Percentiles rank a stretch among this genome's conserved stretches.
These are phyloP conservation scores for Backusella sp. DNA, from an alignment of 192 early-diverging fungal species.

Conservation along the genomic window DNA sequence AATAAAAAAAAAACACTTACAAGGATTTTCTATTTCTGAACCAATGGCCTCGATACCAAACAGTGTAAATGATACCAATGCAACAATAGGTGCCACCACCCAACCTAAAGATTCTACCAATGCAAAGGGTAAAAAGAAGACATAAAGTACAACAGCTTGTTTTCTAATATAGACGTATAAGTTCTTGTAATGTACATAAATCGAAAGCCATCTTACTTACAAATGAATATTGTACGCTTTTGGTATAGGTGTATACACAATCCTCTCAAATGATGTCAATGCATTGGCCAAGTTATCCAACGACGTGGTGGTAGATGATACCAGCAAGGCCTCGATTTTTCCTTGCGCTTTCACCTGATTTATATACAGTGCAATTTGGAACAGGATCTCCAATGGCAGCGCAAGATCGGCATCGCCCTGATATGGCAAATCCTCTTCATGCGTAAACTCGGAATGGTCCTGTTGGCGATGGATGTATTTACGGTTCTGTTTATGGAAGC, in stretches of 20 bases:
- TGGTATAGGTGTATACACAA: constrained; percentile 67
- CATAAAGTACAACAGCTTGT: constrained; percentile 62
- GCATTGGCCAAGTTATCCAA: constrained; percentile 55
- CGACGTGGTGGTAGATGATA: constrained; percentile 35
- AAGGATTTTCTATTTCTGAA: constrained; percentile 84
- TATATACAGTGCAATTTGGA: constrained; percentile 42
- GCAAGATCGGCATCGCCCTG: constrained; percentile 49
- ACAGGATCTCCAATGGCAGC: constrained; percentile 50
- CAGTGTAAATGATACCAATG: constrained; percentile 65
- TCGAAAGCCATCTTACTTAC: constrained; percentile 29
- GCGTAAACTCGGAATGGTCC: constrained; percentile 21
- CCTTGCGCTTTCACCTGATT: constrained; percentile 35
- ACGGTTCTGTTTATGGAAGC: neutral
- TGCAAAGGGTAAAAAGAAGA: constrained; percentile 63
- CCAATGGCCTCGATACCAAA: constrained; percentile 80
- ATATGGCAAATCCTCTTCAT: constrained; percentile 32
- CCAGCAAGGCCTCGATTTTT: constrained; percentile 38
- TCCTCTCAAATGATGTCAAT: constrained; percentile 68
- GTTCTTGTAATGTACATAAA: no score
- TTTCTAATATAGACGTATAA: constrained; percentile 34
- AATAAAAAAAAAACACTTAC: constrained; percentile 21
- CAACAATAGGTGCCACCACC: constrained; percentile 56
- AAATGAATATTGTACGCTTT: constrained; percentile 69
- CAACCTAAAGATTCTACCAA: constrained; percentile 43
- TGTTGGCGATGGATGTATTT: neutral